Base-by-base conservation (phyloP, 2,329 filamentous ascomycete species). In the Sporothrix humicola region DNA sequence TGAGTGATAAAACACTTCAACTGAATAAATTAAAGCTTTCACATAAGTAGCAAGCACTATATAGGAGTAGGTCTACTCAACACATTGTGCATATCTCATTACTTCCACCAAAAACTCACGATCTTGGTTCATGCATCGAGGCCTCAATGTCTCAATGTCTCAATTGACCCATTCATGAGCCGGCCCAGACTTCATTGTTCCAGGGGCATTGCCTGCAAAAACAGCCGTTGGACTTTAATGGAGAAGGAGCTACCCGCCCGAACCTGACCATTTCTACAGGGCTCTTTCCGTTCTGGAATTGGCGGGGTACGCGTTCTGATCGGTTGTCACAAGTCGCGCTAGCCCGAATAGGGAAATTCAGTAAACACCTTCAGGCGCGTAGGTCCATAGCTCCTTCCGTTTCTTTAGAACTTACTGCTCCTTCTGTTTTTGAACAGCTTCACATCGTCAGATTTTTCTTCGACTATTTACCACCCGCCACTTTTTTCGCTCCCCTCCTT, bases 241-340 rank as follows among this genome's bases (percentile, higher is more conserved):
- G 23, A 17, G 59, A 42, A 66, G 50, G 23, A 46, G 42, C 46
- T 37, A 26, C 20, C 26, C 52, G 42, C 20, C 23, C 54, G 54
- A 31, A n/a, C 2, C 13, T 17, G 59, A 44, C 15, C 31, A 17
- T 66, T 66, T 46, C 42, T 66, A 1, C 42, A 66, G n/a, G 61
- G 68, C 71, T 58, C 50, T 15, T 72, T 61, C 66, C 50, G 31
- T 7, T 37, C 12, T 23, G 26, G 52, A 61, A 61, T 69, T 61
- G 63, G 63, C 63, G 71, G 71, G 71, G 63, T 73, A 66, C 66
- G 52, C 71, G 71, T 73, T 48, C 15, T 69, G 66, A 12, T 26
- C 48, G 23, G 13, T 52, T 37, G 65, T n/a, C 48, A 52, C 65
- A 37, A 42, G 46, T 48, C 2, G 23, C 44, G 52, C 71, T 72